Conservation (phyloP, 2,329 filamentous ascomycete species). For the Colletotrichum gigasporum region DNA sequence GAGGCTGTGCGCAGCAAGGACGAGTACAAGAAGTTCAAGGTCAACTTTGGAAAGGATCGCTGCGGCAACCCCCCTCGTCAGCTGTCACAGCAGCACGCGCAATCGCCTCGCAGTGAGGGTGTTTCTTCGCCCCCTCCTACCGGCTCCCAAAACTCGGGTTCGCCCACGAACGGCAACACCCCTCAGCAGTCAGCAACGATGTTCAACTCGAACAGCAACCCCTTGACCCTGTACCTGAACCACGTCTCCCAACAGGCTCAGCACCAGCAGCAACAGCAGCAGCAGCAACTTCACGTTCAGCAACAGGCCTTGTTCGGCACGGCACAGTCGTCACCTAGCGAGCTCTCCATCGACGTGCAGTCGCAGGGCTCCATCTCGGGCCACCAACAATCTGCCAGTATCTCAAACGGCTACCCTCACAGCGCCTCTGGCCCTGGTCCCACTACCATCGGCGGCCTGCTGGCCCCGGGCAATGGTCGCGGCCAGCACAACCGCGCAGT, state of each 20-base stretch:
- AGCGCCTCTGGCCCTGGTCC: conserved; percentile 64
- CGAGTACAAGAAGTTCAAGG: conserved; percentile 98
- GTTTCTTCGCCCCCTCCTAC: conserved; percentile 67
- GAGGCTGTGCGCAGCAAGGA: conserved; percentile 94
- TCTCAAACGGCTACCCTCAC: conserved; percentile 70
- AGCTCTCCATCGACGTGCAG: conserved; percentile 66
- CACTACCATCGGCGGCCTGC: conserved; percentile 78
- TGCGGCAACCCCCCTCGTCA: conserved; percentile 97
- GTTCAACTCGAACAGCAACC: conserved; percentile 86
- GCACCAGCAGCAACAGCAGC: conserved; percentile 79
- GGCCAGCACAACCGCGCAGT: conserved; percentile 82
- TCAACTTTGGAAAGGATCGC: conserved; percentile 99
- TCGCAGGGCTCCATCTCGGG: conserved; percentile 68
- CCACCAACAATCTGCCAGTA: conserved; percentile 73
- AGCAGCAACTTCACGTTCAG: conserved; percentile 76
- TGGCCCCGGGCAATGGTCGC: conserved; percentile 74
- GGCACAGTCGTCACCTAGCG: conserved; percentile 67
- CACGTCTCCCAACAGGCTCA: conserved; percentile 80
- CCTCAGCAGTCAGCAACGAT: conserved; percentile 64
- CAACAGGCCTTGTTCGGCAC: conserved; percentile 85
- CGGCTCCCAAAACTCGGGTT: conserved; percentile 62
- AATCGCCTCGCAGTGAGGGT: conserved; percentile 73
- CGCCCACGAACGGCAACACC: conserved; percentile 62
- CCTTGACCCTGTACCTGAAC: conserved; percentile 91
- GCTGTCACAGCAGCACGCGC: conserved; percentile 70